A percentile compares a stretch with the other conserved stretches of the same genome.
phyloP scores from a whole-genome alignment of 257 asterid genomes.

The Capsicum chinense region DNA sequence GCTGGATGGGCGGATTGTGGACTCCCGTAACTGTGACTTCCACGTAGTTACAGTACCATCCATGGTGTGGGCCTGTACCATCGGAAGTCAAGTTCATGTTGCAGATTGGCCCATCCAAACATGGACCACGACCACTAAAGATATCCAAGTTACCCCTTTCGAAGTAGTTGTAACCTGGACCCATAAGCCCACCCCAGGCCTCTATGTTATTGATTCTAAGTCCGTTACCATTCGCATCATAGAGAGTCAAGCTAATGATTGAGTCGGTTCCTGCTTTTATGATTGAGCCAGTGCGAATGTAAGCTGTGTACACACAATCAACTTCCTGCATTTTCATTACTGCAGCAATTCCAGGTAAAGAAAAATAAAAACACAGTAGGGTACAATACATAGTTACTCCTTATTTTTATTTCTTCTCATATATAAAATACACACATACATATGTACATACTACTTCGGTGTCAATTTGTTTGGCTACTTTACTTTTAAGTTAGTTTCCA shows the following conservation, averaged over 20 bases:
- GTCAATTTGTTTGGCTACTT: no score
- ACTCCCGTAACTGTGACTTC: conserved; percentile 60
- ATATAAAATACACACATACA: no score
- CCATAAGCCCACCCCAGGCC: conserved; percentile 84
- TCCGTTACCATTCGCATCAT: conserved; percentile 53
- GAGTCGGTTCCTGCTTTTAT: conserved; percentile 70
- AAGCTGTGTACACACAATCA: conserved; percentile 27
- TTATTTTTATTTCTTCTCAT: no score
- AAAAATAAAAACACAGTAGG: no score
- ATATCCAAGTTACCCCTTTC: conserved; percentile 74
- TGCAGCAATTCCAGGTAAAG: not conserved
- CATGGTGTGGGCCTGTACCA: conserved; percentile 3
- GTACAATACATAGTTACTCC: no score
- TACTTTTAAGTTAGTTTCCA: no score
- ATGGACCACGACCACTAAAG: conserved; percentile 55
- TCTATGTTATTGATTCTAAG: conserved; percentile 53
- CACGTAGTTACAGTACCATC: conserved; percentile 36
- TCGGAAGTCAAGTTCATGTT: conserved; percentile 1
- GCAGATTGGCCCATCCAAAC: not conserved
- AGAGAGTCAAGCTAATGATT: conserved; percentile 51
- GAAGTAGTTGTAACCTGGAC: conserved; percentile 57
- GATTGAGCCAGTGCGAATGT: conserved; percentile 52
- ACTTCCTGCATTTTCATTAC: conserved; percentile 5
- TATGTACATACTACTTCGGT: no score
- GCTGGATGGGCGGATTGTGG: conserved; percentile 46